Evolutionary conservation across 805 yeast genomes (phyloP), one percentile per base, ranked within the genome.

Genomic region (Starmerella scarabaei): DNA sequence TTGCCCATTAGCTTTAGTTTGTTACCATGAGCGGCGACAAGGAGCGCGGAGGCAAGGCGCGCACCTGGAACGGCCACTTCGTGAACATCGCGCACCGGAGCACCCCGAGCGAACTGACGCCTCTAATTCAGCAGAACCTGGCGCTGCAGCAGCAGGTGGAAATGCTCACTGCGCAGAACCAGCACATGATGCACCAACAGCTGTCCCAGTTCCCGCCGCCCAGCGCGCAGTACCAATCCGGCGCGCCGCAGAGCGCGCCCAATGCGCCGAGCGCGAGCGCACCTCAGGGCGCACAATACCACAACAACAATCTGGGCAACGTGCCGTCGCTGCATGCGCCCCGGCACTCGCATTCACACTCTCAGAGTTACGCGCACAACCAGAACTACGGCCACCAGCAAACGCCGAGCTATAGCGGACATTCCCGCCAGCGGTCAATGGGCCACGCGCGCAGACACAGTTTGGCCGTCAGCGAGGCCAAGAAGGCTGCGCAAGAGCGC

Each of bases 31-130:
- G n/a, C n/a, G n/a, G 41, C 23, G 44, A 33, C 26, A 33, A 43
- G 38, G 41, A 36, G 20, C n/a, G 41, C 12, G 47, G 43, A 20
- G 45, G 48, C 19, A 40, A 42, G 36, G 49, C 49, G 18, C 44
- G 47, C 31, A 47, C 55, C 15, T 44, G 53, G 40, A 44, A 43
- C 35, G 55, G 57, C 30, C 71, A 71, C 50, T 74, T 73, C 45
- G 68, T 91, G 44, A 93, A 85, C 62, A 85, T 88, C 49, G 97
- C 97, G n/a, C 97, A 91, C 55, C 73, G 97, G 55, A 72, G 94
- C 45, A 80, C 96, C 3, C 96, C 96, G n/a, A 75, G 86, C 51
- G 98, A 91, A 59, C 68, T 91, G 58, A 88, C 97, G 2, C 80
- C 80, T 40, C 66, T 88, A 49, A 88, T 88, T 94, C 75, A 83